Conservation (phyloP, 495 filamentous ascomycete genomes). For the Talaromyces proteolyticus region DNA sequence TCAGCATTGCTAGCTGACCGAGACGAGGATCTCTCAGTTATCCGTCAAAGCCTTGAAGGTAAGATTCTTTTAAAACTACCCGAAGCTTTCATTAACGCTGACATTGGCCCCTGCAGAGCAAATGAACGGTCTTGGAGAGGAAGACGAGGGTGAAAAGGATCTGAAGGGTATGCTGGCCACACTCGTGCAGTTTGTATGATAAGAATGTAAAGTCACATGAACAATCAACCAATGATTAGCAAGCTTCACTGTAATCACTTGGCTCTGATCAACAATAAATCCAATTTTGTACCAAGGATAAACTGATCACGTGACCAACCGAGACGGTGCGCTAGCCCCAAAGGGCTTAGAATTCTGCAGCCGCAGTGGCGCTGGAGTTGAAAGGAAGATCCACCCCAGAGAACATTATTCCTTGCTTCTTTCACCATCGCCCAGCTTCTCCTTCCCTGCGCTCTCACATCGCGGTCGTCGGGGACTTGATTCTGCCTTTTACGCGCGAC, state of each 20-base stretch:
- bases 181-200: slow-evolving; percentile 53
- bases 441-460: not conserved
- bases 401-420: not conserved
- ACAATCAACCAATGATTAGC: not conserved
- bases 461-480: not conserved
- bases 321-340: not conserved
- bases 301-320: not conserved
- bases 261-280: too few species aligned
- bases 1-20: slow-evolving; percentile 56
- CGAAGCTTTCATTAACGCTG: slow-evolving; percentile 5
- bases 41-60: slow-evolving; percentile 68
- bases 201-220: not conserved
- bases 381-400: not conserved
- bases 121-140: slow-evolving; percentile 53
- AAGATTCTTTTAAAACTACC: slow-evolving; percentile 3
- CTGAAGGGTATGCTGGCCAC: slow-evolving; percentile 66
- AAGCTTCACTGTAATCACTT: too few species aligned
- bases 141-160: slow-evolving; percentile 51
- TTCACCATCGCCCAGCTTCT: not conserved
- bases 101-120: slow-evolving; percentile 42
- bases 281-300: too few species aligned
- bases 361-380: not conserved
- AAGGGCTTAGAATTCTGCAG: not conserved
- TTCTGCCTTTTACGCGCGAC: not conserved
- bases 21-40: slow-evolving; percentile 55